Evolutionary conservation across 2,329 filamentous ascomycete genomes (phyloP), one percentile per base, ranked within the genome.

Genomic region (Sordariomycetes sp.): DNA sequence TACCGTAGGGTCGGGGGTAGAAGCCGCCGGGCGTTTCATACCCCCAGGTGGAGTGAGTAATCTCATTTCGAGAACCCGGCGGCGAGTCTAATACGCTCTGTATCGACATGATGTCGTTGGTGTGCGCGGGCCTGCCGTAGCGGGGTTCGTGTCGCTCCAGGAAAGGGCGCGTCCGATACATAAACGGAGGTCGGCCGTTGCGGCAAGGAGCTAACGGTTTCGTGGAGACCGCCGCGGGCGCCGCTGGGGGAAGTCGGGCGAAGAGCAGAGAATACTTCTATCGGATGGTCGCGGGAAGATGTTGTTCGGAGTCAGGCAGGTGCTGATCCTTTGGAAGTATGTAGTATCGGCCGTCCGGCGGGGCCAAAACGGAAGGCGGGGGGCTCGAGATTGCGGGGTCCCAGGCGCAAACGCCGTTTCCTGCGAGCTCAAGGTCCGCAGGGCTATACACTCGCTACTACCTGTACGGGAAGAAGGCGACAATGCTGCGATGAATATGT

Each of bases 1-100:
- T 50, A 61, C 60, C 58, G 34, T 61, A 61, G 24, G 60, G 60
- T 12, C 42, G 34, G n/a, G 58, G 54, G 22, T 59, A 55, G 53
- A 60, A 57, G 1, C 58, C 60, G 24, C 48, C 42, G 34, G 45
- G 39, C 15, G 56, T 58, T 13, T 59, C 48, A 17, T 53, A 52
- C 13, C 59, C 51, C 51, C 54, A 59, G 24, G 59, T 54, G 20
- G 42, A 48, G 17, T 56, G n/a, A 10, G 32, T 36, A 24, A 55
- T 51, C 24, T 60, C 59, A 53, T 59, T n/a, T 10, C 22, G 45
- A 20, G 22, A 32, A 20, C 45, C 55, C 45, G 35, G 24, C 28
- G 32, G n/a, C 17, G 32, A 25, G 12, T 52, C 45, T 12, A 50
- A 25, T 17, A 35, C 20, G 48, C 42, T 34, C 48, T 22, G 36